Evolutionary conservation across 2,329 filamentous ascomycete genomes (phyloP), one percentile per base, ranked within the genome.

Genomic region (Talaromyces albobiverticillius): DNA sequence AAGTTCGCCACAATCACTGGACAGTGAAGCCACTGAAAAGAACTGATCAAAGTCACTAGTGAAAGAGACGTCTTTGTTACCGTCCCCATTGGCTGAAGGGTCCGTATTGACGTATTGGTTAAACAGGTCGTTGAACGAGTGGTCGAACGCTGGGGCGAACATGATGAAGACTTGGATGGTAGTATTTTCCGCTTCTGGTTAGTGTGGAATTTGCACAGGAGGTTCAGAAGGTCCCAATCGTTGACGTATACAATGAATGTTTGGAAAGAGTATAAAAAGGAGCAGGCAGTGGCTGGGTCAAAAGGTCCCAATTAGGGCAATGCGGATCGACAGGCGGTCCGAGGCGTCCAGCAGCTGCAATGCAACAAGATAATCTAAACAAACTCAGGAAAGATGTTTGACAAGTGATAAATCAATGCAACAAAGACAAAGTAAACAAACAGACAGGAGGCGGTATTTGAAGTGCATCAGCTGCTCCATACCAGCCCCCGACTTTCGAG

Each of bases 41-140:
- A 81, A 71, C 65, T 80, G 75, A 60, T 77, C 73, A 60, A 79
- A 70, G 58, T 80, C 75, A 62, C 78, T 70, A 53, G 75, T 73
- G 62, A 74, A 74, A 62, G 74, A 71, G 58, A 74, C 72, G 60
- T 79, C 76, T 68, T 76, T 76, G 59, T 75, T 69, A 57, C 71
- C 70, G 57, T 76, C 73, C 61, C 73, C 74, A 52, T 75, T 75
- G 60, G 79, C 75, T 53, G 79, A 73, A 18, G 55, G 47, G 57
- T 83, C 82, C 69, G 80, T 78, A 60, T 83, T 78, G 67, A 85
- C 76, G 66, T 82, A 85, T 67, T 84, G 79, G 63, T 84, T 81
- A 74, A 87, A 85, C 69, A 86, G 76, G 67, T 81, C 80, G 70
- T 81, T 80, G 69, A 78, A 79, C 56, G 82, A 75, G 65, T 84